A percentile compares a stretch with the other conserved stretches of the same genome.
Evolutionary conservation across 164 flowering plant species (phyloP).

Genomic region (Liquidambar formosana): DNA sequence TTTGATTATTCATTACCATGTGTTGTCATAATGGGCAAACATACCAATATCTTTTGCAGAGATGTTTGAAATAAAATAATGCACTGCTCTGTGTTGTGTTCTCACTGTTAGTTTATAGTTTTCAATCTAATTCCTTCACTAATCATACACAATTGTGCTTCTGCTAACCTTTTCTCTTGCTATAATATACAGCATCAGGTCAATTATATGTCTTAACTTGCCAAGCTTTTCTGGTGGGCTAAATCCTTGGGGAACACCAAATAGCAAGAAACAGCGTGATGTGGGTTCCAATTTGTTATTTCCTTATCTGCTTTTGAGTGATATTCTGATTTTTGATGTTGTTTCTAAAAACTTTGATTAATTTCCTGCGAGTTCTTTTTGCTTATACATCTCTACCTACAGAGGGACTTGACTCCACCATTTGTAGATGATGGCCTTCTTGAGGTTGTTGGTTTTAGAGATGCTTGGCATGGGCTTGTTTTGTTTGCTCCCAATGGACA

Average conservation of each 20-base stretch:
- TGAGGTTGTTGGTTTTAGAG: conserved; percentile 89
- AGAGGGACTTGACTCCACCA: conserved; percentile 84
- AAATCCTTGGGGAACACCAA: conserved; percentile 97
- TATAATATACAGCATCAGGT: conserved; percentile 71
- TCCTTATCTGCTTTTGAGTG: not conserved
- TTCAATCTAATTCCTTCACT: not conserved
- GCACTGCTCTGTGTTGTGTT: not conserved
- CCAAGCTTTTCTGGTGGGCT: conserved; percentile 98
- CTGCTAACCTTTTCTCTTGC: not conserved
- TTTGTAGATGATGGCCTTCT: conserved; percentile 90
- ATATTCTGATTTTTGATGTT: not conserved
- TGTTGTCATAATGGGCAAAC: not conserved
- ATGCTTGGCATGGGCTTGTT: conserved; percentile 98
- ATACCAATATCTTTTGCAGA: not conserved
- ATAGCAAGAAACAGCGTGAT: conserved; percentile 44
- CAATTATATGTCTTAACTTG: conserved; percentile 85
- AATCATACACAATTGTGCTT: not conserved
- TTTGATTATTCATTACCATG: not conserved
- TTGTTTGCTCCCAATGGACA: conserved; percentile 87
- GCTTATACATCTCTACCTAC: conserved; percentile 5
- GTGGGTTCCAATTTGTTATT: conserved; percentile 41
- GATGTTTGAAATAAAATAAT: not conserved
- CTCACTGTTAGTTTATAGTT: not conserved
- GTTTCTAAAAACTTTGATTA: not conserved
- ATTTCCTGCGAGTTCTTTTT: conserved; percentile 5